Percentiles rank a stretch among this genome's conserved stretches.
These are phyloP conservation scores for Trichophyton simii DNA, from an alignment of 2,329 filamentous ascomycete genomes.

Conservation along the genomic window DNA sequence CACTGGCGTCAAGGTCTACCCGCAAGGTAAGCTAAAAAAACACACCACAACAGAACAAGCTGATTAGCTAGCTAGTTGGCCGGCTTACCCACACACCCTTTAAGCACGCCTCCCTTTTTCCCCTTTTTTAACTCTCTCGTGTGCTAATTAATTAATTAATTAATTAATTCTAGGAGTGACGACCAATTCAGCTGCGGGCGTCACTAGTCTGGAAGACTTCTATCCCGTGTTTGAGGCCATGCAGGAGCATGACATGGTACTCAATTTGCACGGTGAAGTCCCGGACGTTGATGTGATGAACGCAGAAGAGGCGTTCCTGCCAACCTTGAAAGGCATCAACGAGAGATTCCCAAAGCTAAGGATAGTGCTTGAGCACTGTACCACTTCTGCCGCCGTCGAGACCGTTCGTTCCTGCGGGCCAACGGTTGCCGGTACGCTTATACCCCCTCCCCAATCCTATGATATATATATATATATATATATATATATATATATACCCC, in stretches of 20 bases:
- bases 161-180: conserved; percentile 33
- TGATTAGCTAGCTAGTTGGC: too few species aligned
- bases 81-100: conserved; percentile 1
- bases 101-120: not conserved
- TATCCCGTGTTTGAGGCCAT: conserved; percentile 69
- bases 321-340: conserved; percentile 63
- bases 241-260: conserved; percentile 68
- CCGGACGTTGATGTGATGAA: conserved; percentile 52
- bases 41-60: too few species aligned
- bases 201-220: conserved; percentile 33
- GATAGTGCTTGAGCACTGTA: conserved; percentile 68
- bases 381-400: conserved; percentile 66
- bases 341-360: conserved; percentile 51
- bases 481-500: too few species aligned
- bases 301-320: conserved; percentile 66
- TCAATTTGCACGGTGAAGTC: conserved; percentile 91
- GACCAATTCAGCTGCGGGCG: conserved; percentile 44
- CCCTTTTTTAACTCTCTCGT: too few species aligned
- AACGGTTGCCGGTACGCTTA: conserved; percentile 46
- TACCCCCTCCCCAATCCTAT: not conserved
- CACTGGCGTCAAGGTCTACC: conserved; percentile 54
- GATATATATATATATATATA: too few species aligned
- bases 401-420: conserved; percentile 65
- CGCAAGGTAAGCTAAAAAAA: conserved; percentile 8
- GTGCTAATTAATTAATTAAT: not conserved